Evolutionary conservation across 805 yeast species (phyloP), one percentile per base, ranked within the genome.

Genomic region (Peterozyma toletana): DNA sequence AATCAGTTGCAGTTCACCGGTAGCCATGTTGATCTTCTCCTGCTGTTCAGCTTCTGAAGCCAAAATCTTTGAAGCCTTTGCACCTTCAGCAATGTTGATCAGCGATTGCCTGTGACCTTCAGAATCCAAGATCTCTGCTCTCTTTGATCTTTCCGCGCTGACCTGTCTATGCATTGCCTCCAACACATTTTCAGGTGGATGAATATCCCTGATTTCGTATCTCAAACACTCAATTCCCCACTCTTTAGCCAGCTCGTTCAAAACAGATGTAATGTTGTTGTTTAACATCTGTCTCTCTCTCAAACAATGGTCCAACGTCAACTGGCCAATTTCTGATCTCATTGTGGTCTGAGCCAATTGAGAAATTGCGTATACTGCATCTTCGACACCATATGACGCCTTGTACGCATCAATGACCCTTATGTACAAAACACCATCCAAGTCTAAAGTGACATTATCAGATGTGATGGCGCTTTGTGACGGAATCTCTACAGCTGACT

Each of bases 91-190:
- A 48, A 82, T 79, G 58, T 87, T 87, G 59, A 87, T 86, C 40
- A 77, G 83, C 33, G 87, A 71, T 57, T 83, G 88, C 58, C 89
- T 75, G 43, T 75, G 77, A 62, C 96, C 96, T 64, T 86, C 96
- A 38, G 88, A 79, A 56, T 86, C 95, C 57, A 86, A 72, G 51
- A 86, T 86, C 60, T 86, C 91, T 2, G 96, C 95, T 48, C 95
- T 71, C 60, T 87, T 87, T 41, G 89, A 80, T 53, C 96, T 70
- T 62, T 87, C 95, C 38, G 95, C 93, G 47, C 83, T 75, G 18
- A 87, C 96, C 62, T 85, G 95, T 58, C 91, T 77, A 63, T 86
- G 95, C 96, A 86, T 87, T 27, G 95, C 93, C 54, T 83, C 90
- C 53, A 86, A 75, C 10, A 86, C 95, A 52, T 85, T 84, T 33